A percentile compares a stretch with the other conserved stretches of the same genome.
Evolutionary conservation across 2,329 filamentous ascomycete species (phyloP).

Genomic region (Phialophora tarda): DNA sequence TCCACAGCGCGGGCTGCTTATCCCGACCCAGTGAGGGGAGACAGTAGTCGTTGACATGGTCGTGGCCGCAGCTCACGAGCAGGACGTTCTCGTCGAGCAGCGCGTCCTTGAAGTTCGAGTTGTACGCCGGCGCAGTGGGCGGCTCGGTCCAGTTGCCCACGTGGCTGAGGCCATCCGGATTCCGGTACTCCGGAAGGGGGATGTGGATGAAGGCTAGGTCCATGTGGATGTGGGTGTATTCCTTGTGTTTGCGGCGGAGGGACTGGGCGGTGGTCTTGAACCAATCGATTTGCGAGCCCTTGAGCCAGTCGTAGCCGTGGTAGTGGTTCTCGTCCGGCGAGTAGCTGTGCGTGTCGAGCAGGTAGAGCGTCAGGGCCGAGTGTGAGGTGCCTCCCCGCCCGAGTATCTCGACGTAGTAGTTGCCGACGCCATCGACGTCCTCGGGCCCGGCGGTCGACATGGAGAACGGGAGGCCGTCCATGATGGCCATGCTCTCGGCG

Average conservation of each 20-base stretch:
- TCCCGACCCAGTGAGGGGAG: conserved; percentile 63
- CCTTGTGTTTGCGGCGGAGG: conserved; percentile 76
- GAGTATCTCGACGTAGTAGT: conserved; percentile 90
- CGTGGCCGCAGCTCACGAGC: conserved; percentile 90
- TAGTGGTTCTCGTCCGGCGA: conserved; percentile 86
- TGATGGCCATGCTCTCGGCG: conserved; percentile 78
- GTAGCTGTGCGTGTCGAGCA: conserved; percentile 91
- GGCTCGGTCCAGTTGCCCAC: conserved; percentile 76
- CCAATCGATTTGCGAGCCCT: conserved; percentile 92
- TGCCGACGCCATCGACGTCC: conserved; percentile 86
- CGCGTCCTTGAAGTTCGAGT: conserved; percentile 90
- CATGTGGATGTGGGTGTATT: conserved; percentile 91
- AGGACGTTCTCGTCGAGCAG: conserved; percentile 83
- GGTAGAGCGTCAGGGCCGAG: conserved; percentile 90
- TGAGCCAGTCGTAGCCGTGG: conserved; percentile 97
- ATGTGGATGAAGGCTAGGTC: conserved; percentile 98
- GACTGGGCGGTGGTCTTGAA: conserved; percentile 78
- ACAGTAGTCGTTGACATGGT: conserved; percentile 98
- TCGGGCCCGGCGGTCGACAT: conserved; percentile 82
- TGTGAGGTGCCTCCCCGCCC: conserved; percentile 79
- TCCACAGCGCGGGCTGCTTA: conserved; percentile 78
- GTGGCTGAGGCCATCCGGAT: conserved; percentile 63
- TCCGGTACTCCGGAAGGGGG: conserved; percentile 84
- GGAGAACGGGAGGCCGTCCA: conserved; percentile 86
- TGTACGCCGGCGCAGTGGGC: conserved; percentile 85